Percentiles rank a stretch among this genome's conserved stretches.
Evolutionary conservation across 306 rosid genomes (phyloP).

Genomic region (Vachellia pachyceras): DNA sequence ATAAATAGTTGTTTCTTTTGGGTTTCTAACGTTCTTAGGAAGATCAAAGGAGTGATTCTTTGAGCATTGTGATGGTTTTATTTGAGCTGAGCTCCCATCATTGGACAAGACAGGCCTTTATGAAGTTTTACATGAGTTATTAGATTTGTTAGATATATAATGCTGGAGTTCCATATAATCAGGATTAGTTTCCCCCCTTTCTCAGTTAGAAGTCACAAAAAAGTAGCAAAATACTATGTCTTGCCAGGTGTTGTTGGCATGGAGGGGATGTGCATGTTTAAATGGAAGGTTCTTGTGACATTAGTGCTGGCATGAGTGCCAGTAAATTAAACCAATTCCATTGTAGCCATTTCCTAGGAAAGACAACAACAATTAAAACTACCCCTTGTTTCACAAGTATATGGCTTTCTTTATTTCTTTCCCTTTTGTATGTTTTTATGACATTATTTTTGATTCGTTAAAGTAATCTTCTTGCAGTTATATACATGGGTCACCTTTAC

Average conservation of each 20-base stretch:
- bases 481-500: constrained; percentile 90
- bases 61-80: not conserved
- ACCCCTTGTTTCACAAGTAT: not conserved
- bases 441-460: constrained; percentile 13
- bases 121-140: not conserved
- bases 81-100: not conserved
- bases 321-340: not conserved
- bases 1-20: not conserved
- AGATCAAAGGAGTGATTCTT: not conserved
- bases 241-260: not conserved
- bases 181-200: not conserved
- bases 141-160: not conserved
- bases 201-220: not conserved
- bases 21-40: not conserved
- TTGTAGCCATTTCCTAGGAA: not conserved
- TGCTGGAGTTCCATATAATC: not conserved
- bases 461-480: constrained; percentile 55
- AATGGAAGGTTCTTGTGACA: no score
- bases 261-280: no score
- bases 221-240: not conserved
- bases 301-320: no score
- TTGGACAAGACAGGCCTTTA: not conserved
- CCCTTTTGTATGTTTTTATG: not conserved
- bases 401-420: not conserved
- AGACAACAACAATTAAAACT: not conserved